These are phyloP conservation scores for Penicillium tannophilum DNA, from an alignment of 495 filamentous ascomycete genomes.

Conservation along the genomic window DNA sequence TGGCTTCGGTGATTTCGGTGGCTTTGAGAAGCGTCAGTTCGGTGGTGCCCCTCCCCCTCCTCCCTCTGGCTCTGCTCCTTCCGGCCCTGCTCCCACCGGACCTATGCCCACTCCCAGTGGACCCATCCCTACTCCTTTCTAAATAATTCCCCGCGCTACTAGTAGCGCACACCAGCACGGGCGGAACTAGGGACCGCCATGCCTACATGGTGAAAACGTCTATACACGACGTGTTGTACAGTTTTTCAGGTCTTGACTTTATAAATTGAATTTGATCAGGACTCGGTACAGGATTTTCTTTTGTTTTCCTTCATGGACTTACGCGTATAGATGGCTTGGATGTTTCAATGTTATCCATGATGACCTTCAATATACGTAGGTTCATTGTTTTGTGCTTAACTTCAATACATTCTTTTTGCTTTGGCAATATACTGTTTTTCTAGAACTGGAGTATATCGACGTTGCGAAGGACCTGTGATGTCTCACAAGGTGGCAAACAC, in stretches of 20 bases:
- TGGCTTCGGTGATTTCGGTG: not conserved
- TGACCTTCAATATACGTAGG: constrained; percentile 1
- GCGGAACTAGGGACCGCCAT: not conserved
- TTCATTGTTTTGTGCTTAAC: constrained; percentile 5
- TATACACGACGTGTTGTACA: constrained; percentile 6
- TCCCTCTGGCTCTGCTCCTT: constrained; percentile 9
- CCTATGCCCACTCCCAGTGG: not conserved
- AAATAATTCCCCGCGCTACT: constrained; percentile 1
- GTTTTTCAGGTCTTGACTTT: not conserved
- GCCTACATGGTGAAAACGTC: constrained; percentile 2
- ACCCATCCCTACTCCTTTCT: not conserved
- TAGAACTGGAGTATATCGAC: not conserved
- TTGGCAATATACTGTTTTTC: constrained; percentile 8
- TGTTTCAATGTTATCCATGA: constrained; percentile 15
- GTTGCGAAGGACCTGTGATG: too few relatives aligned
- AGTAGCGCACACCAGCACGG: not conserved
- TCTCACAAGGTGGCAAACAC: too few relatives aligned
- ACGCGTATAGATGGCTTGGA: constrained; percentile 13
- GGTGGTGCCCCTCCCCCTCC: constrained; percentile 6
- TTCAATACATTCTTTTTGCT: constrained; percentile 13
- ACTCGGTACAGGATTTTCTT: not conserved
- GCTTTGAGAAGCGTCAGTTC: constrained; percentile 11
- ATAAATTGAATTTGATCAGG: not conserved
- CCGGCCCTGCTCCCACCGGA: not conserved
- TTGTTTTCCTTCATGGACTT: not conserved